phyloP scores from a whole-genome alignment of 1,284 basidiomycete genomes.

The Schizophyllum amplum region DNA sequence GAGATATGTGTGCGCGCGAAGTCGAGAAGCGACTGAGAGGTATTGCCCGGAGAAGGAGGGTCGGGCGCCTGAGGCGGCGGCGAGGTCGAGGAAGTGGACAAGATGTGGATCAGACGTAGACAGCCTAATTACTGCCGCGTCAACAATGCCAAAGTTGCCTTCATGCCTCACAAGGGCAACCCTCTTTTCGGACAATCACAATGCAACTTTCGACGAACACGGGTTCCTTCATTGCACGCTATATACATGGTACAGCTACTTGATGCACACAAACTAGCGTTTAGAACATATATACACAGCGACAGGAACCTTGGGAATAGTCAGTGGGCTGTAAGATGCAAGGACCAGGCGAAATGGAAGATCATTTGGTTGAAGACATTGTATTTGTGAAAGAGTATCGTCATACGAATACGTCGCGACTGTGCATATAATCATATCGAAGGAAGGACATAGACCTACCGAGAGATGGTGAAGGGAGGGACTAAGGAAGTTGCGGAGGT shows the following conservation, averaged over 20 bases:
- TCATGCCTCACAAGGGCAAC: too few relatives aligned
- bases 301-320: background rate
- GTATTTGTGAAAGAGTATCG: constrained; percentile 10
- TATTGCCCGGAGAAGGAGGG: background rate
- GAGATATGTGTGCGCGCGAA: background rate
- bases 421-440: background rate
- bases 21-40: too few relatives aligned
- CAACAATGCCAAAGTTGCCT: too few relatives aligned
- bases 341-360: background rate
- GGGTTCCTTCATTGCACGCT: too few relatives aligned
- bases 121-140: too few relatives aligned
- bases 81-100: background rate
- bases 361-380: constrained; percentile 39
- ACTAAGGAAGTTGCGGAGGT: background rate
- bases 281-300: too few relatives aligned
- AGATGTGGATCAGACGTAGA: background rate
- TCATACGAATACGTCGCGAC: background rate
- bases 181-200: too few relatives aligned
- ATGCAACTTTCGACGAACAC: too few relatives aligned
- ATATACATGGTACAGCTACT: too few relatives aligned
- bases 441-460: background rate
- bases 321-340: background rate
- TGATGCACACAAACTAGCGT: too few relatives aligned
- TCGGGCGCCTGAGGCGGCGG: background rate
- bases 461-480: background rate